Base-by-base conservation (phyloP, 192 early-diverging fungal species). In the Coemansia sp. region DNA sequence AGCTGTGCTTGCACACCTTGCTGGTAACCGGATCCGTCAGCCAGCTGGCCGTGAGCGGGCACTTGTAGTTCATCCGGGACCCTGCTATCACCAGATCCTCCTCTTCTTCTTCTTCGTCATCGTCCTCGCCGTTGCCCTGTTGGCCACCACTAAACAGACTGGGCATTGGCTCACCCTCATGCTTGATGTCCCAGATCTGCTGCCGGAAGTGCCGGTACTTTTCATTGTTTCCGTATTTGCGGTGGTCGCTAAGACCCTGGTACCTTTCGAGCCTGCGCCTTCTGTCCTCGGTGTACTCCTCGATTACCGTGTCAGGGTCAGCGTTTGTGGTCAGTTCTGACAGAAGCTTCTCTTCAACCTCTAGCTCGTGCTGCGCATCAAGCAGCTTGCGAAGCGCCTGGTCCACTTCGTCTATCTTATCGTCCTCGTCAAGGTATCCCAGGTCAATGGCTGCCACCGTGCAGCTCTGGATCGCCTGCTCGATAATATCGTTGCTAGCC, bases 11-110 rank as follows among this genome's bases (percentile, higher is more conserved):
- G 57, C 84, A 85, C 8, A 54, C 30, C 31, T 78, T 74, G 65
- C 82, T 85, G 17, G 84, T 85, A 19, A 85, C 76, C 13, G 84
- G 84, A 15, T 83, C 79, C 22, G 64, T 67, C 36, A 85, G 75
- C 67, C 68, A 83, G 13, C 72, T 70, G 6, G 82, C 75, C 15
- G 84, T 80, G 2, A 85, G 57, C 28, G 84, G 84, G 38, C 84
- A 85, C 59, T 82, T 82, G 66, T 69, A 79, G 52, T 57, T 72
- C 8, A 61, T 28, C 14, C 61, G 28, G 0, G 75, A 58, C 1
- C 70, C 69, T 0, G 65, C 60, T 61, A 79, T 60, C 6, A 68
- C 61, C 65, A 79, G 59, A 31, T 77, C 75, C 48, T 71, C 74
- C 19, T 71, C 68, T 4, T 58, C 55, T 7, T 57, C 65, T 0